Evolutionary conservation across 441 rosid species (phyloP).

Genomic region (Pelargonium myrrhifolium): DNA sequence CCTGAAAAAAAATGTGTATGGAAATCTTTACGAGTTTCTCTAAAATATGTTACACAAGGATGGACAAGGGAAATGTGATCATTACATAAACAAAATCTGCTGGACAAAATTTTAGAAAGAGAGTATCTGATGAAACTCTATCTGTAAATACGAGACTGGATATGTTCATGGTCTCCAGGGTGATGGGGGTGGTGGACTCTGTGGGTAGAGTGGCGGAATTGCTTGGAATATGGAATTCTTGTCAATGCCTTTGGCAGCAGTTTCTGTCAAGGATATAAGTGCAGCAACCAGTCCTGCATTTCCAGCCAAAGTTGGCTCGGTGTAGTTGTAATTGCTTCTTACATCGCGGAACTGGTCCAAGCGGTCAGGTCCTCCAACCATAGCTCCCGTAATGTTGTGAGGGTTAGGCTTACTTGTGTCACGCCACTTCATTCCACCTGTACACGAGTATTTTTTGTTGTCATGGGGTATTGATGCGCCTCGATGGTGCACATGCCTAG

Average conservation of each 20-base stretch:
- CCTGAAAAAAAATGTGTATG: too few species aligned
- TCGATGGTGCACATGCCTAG: constrained; percentile 33
- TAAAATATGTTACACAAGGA: too few species aligned
- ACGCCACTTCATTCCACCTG: constrained; percentile 31
- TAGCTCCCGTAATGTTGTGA: constrained; percentile 31
- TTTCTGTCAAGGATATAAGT: background rate
- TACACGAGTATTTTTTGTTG: constrained; percentile 22
- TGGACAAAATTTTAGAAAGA: too few species aligned
- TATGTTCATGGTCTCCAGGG: background rate
- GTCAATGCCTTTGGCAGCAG: background rate
- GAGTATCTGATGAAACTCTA: too few species aligned
- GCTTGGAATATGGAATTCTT: background rate
- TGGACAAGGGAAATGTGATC: too few species aligned
- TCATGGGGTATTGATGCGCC: constrained; percentile 37
- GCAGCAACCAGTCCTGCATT: constrained; percentile 1
- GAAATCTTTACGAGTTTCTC: too few species aligned
- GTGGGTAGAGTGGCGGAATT: background rate
- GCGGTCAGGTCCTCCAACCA: constrained; percentile 36
- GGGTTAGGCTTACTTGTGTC: constrained; percentile 35
- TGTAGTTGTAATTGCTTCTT: constrained; percentile 20
- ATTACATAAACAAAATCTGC: too few species aligned
- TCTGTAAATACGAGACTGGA: too few species aligned
- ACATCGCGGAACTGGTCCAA: constrained; percentile 30
- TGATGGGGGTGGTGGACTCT: too few species aligned
- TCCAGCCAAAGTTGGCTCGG: background rate